A percentile compares a stretch with the other conserved stretches of the same genome.
Conservation (phyloP, 352 stramenopile genomes). For the Phytopythium litorale region DNA sequence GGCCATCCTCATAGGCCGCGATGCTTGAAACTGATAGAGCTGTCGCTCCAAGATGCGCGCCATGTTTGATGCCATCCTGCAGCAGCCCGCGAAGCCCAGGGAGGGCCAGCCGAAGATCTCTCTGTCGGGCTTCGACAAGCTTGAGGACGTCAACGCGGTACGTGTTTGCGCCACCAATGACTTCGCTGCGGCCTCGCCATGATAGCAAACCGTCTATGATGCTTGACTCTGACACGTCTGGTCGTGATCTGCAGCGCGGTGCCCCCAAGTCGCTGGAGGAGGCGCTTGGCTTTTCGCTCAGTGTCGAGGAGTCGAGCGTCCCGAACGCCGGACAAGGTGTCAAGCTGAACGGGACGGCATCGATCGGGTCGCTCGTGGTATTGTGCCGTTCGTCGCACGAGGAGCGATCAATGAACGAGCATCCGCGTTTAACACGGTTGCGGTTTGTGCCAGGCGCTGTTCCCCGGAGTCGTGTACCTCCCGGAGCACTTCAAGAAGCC, state of each 20-base stretch:
- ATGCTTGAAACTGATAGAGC: background rate
- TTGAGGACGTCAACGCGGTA: conserved; percentile 21
- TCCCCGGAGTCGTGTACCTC: conserved; percentile 76
- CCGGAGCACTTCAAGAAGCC: conserved; percentile 85
- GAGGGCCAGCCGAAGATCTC: conserved; percentile 42
- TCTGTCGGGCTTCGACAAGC: conserved; percentile 57
- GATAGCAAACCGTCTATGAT: background rate
- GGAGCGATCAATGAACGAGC: too few species aligned
- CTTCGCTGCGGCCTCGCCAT: background rate
- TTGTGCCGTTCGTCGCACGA: background rate
- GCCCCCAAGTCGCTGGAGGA: conserved; percentile 44
- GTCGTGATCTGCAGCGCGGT: conserved; percentile 15
- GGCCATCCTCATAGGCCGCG: background rate
- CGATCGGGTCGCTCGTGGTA: conserved; percentile 75
- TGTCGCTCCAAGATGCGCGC: conserved; percentile 28
- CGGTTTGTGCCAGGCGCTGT: conserved; percentile 43
- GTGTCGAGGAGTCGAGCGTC: conserved; percentile 64
- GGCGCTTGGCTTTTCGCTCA: conserved; percentile 66
- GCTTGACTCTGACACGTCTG: background rate
- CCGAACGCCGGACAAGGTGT: conserved; percentile 63
- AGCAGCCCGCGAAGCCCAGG: conserved; percentile 34
- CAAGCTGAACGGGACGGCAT: conserved; percentile 50
- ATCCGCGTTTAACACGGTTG: background rate
- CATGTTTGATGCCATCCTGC: conserved; percentile 60
- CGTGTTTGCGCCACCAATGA: background rate